phyloP scores from a whole-genome alignment of 164 flowering plant species.

The Stephania yunnanensis region DNA sequence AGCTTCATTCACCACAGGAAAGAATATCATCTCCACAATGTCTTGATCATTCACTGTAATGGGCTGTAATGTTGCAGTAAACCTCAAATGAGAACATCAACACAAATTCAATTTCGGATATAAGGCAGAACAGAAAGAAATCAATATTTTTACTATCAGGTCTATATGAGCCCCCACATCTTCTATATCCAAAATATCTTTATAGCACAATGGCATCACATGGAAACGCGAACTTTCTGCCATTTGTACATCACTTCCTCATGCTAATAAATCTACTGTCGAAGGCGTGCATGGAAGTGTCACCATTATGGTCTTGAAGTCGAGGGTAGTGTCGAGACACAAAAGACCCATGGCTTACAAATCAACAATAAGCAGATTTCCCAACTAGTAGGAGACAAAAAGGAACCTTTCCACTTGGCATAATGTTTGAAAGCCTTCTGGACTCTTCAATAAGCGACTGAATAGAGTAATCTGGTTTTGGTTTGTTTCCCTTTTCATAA shows the following conservation, averaged over 20 bases:
- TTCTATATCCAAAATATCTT: too few species aligned
- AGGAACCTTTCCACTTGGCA: slow-evolving; percentile 89
- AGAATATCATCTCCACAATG: slow-evolving; percentile 84
- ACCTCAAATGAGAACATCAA: not conserved
- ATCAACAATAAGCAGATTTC: not conserved
- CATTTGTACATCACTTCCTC: too few species aligned
- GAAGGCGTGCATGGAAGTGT: not conserved
- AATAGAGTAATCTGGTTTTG: slow-evolving; percentile 73
- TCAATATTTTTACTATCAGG: too few species aligned
- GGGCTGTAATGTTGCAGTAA: slow-evolving; percentile 41
- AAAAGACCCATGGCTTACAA: not conserved
- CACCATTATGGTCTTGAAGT: not conserved
- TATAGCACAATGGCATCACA: too few species aligned
- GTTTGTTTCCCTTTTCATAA: slow-evolving; percentile 86
- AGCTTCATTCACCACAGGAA: slow-evolving; percentile 95
- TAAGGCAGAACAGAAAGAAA: not conserved
- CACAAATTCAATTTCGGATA: not conserved
- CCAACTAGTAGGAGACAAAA: not conserved
- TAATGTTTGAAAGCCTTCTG: slow-evolving; percentile 50
- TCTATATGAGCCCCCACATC: too few species aligned
- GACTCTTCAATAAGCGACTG: slow-evolving; percentile 72
- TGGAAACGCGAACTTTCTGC: too few species aligned
- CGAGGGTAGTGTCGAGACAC: not conserved
- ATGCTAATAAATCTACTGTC: not conserved
- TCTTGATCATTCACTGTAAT: slow-evolving; percentile 68